Conservation (phyloP, 2,329 filamentous ascomycete genomes). For the Calycina marina region DNA sequence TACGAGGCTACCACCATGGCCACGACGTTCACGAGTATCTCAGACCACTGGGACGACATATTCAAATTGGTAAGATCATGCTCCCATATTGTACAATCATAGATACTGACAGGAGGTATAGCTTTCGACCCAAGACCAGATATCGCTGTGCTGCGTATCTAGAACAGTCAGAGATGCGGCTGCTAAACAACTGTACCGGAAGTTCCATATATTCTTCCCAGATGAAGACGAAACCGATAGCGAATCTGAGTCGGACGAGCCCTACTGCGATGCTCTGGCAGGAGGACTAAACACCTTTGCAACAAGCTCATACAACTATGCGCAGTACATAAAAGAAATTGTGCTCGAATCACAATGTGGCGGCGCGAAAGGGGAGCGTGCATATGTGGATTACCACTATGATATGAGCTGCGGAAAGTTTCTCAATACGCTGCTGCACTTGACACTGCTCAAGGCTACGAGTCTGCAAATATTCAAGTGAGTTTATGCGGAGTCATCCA, state of each 20-base stretch:
- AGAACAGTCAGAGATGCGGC: constrained; percentile 42
- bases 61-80: too few relatives aligned
- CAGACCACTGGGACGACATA: too few relatives aligned
- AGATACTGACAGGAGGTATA: too few relatives aligned
- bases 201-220: constrained; percentile 45
- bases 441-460: constrained; percentile 39
- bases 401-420: constrained; percentile 46
- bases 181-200: constrained; percentile 42
- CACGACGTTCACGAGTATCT: too few relatives aligned
- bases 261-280: constrained; percentile 31
- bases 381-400: constrained; percentile 39
- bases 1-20: too few relatives aligned
- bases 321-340: constrained; percentile 39
- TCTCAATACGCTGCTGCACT: constrained; percentile 42
- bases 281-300: constrained; percentile 45
- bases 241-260: constrained; percentile 35
- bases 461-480: constrained; percentile 42
- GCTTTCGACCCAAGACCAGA: constrained; percentile 37
- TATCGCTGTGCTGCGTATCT: constrained; percentile 43
- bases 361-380: constrained; percentile 36
- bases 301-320: constrained; percentile 50
- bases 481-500: too few relatives aligned
- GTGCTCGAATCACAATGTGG: constrained; percentile 39
- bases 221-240: constrained; percentile 38
- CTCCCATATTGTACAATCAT: too few relatives aligned